Evolutionary conservation across 441 rosid species (phyloP), one percentile per base, ranked within the genome.

Genomic region (California macrophylla): DNA sequence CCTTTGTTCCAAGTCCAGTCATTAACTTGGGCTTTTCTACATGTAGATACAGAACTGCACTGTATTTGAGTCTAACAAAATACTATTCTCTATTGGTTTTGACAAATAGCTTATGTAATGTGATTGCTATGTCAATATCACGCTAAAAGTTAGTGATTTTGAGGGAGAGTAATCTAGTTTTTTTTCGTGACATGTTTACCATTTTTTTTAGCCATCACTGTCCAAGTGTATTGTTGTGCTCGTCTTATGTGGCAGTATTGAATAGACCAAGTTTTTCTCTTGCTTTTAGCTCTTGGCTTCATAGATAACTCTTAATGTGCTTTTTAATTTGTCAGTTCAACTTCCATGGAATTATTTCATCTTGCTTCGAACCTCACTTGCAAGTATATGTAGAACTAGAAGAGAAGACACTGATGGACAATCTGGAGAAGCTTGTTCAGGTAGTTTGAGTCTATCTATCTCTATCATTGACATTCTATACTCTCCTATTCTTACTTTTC

Each of bases 291-390:
- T 66, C 71, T 61, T 38, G 62, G 69, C 61, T 34, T 29, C 65
- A 38, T 23, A 66, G 68, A 26, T 71, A 20, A 54, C 58, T 73
- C 32, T 29, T 70, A 29, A 26, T 74, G 66, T 65, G 21, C 69
- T 70, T 28, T 10, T 73, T 70, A 54, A 45, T 79, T 74, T 82
- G 69, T 81, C 97, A 95, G 99, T 95, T 95, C 80, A 95, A 95
- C 84, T 95, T 95, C 85, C 96, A 85, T 38, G 98, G 99, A 79
- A 95, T 95, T 70, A 84, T 95, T 71, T 95, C 99, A 38, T 90
- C 97, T 67, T 95, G 98, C 86, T 95, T 95, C 72, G 99, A 95
- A 82, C 99, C 98, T 74, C 93, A 95, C 84, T 79, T 95, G 83
- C 88, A 80, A 40, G 83, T 88, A 72, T 95, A 95, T 80, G 84